Conservation (phyloP, 768 basidiomycete species). For the Amanita pseudoporphyria region DNA sequence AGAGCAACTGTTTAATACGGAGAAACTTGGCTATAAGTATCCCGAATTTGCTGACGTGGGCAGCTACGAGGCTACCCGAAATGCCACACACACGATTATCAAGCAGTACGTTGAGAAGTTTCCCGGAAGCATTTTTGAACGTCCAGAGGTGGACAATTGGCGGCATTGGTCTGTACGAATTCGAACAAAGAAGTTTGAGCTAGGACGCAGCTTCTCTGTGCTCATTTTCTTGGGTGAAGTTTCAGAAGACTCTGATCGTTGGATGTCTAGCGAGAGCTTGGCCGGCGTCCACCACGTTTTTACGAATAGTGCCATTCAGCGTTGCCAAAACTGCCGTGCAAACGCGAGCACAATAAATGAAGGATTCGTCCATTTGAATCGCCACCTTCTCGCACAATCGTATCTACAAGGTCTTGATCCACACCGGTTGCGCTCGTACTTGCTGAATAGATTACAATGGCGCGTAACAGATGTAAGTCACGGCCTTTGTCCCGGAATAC, state of each 20-base stretch:
- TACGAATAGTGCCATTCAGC: conserved; percentile 21
- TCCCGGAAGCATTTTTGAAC: neutral
- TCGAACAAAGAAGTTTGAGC: conserved; percentile 31
- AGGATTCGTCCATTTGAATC: conserved; percentile 36
- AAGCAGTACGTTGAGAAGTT: neutral
- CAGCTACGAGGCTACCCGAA: neutral
- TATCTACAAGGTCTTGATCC: conserved; percentile 17
- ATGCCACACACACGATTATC: neutral
- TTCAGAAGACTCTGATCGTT: conserved; percentile 28
- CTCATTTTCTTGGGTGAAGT: conserved; percentile 37
- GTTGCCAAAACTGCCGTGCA: conserved; percentile 31
- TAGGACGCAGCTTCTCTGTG: conserved; percentile 32
- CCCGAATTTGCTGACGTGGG: conserved; percentile 29
- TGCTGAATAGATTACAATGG: conserved; percentile 30
- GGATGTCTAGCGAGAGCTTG: conserved; percentile 24
- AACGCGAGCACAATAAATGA: conserved; percentile 24
- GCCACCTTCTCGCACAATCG: conserved; percentile 26
- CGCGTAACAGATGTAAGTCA: conserved; percentile 31
- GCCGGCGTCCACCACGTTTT: conserved; percentile 36
- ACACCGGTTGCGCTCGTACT: conserved; percentile 19
- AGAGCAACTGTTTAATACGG: conserved; percentile 17
- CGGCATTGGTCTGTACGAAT: conserved; percentile 36
- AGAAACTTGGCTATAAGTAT: conserved; percentile 35
- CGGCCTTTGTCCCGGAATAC: neutral
- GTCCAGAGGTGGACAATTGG: conserved; percentile 5